Evolutionary conservation across 176 grass and related monocot species (phyloP).

Genomic region (Bolboschoenus planiculmis): DNA sequence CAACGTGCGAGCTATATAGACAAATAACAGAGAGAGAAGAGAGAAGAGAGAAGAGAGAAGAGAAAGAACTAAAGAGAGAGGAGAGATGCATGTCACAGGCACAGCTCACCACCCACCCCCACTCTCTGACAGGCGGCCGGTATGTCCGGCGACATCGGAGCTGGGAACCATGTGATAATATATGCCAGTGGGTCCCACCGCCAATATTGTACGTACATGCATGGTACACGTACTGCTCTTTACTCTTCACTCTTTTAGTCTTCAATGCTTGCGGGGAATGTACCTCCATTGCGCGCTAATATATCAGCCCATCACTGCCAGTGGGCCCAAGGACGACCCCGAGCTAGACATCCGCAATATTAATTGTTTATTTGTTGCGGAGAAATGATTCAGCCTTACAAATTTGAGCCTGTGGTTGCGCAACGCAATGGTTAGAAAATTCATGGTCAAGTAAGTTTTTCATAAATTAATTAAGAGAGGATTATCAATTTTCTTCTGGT

Average conservation of each 20-base stretch:
- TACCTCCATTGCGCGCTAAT: too few species aligned
- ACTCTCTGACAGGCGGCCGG: slow-evolving; percentile 37
- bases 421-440: too few species aligned
- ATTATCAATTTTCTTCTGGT: too few species aligned
- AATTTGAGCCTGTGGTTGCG: too few species aligned
- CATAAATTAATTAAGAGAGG: too few species aligned
- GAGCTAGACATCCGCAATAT: background rate
- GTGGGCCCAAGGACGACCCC: background rate
- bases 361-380: background rate
- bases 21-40: background rate
- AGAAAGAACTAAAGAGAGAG: background rate
- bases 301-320: background rate
- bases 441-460: too few species aligned
- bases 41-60: background rate
- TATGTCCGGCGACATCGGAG: slow-evolving; percentile 40
- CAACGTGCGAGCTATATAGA: background rate
- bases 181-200: slow-evolving; percentile 8
- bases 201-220: background rate
- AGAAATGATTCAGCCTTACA: background rate
- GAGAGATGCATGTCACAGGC: background rate
- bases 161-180: slow-evolving; percentile 37
- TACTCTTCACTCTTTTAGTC: too few species aligned
- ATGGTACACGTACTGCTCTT: background rate
- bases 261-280: too few species aligned
- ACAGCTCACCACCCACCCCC: slow-evolving; percentile 34